Evolutionary conservation across 176 grass and related monocot genomes (phyloP).

Genomic region (Calamus simplicifolius): DNA sequence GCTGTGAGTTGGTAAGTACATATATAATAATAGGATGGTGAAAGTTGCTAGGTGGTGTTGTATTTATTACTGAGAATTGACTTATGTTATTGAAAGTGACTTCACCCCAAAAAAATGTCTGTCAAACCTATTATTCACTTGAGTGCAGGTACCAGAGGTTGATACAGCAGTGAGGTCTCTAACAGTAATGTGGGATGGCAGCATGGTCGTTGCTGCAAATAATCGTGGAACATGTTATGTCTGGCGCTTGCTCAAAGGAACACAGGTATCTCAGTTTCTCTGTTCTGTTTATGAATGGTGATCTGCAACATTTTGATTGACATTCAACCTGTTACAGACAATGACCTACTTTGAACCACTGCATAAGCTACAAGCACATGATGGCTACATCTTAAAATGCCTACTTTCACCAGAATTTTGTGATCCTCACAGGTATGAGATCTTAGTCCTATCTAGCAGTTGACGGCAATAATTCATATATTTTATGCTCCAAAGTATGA

Average conservation of each 20-base stretch:
- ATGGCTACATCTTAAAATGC: conserved; percentile 82
- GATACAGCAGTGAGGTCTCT: conserved; percentile 93
- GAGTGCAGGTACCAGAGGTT: conserved; percentile 67
- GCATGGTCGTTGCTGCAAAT: conserved; percentile 97
- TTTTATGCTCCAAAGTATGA: too few relatives aligned
- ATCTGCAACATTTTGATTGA: conserved; percentile 12
- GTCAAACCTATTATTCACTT: neutral
- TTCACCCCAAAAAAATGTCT: too few relatives aligned
- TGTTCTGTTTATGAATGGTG: neutral
- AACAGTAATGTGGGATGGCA: conserved; percentile 89
- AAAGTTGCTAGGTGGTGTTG: too few relatives aligned
- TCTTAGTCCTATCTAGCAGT: too few relatives aligned
- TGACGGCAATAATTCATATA: too few relatives aligned
- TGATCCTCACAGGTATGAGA: conserved; percentile 63
- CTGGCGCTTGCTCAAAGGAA: conserved; percentile 72
- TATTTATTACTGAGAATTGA: too few relatives aligned
- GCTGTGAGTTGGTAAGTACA: conserved; percentile 81
- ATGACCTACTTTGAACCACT: conserved; percentile 64
- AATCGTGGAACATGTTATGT: conserved; percentile 91
- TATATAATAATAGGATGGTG: neutral
- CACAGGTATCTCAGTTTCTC: conserved; percentile 27
- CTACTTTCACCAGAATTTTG: conserved; percentile 89
- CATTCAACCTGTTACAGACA: conserved; percentile 31
- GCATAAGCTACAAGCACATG: conserved; percentile 89
- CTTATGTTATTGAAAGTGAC: too few relatives aligned